Percentiles rank a stretch among this genome's conserved stretches.
These are phyloP conservation scores for Candida easanensis DNA, from an alignment of 805 yeast species.

Conservation along the genomic window DNA sequence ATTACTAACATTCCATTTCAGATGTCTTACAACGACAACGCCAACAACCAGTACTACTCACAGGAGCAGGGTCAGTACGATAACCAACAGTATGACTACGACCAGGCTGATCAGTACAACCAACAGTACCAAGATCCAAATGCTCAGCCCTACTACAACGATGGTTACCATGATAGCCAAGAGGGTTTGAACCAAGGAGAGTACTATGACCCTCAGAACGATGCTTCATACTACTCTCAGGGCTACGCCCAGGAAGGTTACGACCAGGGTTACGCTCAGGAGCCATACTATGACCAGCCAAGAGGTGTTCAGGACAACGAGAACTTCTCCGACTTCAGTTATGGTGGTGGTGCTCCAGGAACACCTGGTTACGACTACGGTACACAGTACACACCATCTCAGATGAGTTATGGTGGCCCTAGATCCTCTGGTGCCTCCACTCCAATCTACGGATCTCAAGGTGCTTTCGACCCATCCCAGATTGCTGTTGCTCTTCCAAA, in stretches of 20 bases:
- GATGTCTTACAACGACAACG: conserved; percentile 19
- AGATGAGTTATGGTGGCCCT: conserved; percentile 81
- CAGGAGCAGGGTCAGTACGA: conserved; percentile 6
- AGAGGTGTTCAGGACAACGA: conserved; percentile 51
- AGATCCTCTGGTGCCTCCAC: conserved; percentile 93
- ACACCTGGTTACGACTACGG: conserved; percentile 65
- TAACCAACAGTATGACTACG: conserved; percentile 25
- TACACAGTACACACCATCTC: conserved; percentile 79
- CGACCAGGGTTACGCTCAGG: conserved; percentile 53
- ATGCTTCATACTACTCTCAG: conserved; percentile 40
- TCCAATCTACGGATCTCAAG: conserved; percentile 77
- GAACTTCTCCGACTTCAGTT: conserved; percentile 65
- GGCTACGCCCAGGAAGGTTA: conserved; percentile 41
- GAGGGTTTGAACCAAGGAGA: conserved; percentile 29
- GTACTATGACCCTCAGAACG: conserved; percentile 30
- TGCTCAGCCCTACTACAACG: conserved; percentile 40
- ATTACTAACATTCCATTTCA: conserved; percentile 1
- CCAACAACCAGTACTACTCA: conserved; percentile 12
- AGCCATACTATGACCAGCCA: conserved; percentile 50
- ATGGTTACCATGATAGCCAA: conserved; percentile 32
- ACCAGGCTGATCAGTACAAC: conserved; percentile 35
- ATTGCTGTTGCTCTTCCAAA: conserved; percentile 70
- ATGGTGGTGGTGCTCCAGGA: conserved; percentile 54
- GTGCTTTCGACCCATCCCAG: conserved; percentile 55
- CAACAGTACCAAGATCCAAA: conserved; percentile 34